A percentile compares a stretch with the other conserved stretches of the same genome.
These are phyloP conservation scores for Tricholoma terreum DNA, from an alignment of 768 basidiomycete species.

Conservation along the genomic window DNA sequence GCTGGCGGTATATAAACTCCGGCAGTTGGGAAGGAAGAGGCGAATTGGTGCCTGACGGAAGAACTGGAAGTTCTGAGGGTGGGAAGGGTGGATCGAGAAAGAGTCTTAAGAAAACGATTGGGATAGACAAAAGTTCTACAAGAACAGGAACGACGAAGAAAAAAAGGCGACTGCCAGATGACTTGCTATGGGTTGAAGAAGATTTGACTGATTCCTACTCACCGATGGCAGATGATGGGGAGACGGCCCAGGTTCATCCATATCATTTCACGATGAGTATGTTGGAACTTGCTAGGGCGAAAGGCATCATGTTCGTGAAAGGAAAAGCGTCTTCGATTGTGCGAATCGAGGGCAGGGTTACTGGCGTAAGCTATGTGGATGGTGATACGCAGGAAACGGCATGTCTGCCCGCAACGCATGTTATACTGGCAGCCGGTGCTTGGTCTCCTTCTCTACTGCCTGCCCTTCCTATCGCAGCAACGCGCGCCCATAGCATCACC, in stretches of 20 bases:
- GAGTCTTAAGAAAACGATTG: conserved; percentile 56
- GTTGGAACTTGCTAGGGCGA: conserved; percentile 58
- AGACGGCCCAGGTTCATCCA: conserved; percentile 77
- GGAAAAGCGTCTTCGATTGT: conserved; percentile 47
- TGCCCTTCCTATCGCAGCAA: conserved; percentile 55
- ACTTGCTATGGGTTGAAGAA: conserved; percentile 52
- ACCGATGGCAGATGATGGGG: conserved; percentile 52
- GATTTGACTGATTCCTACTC: conserved; percentile 60
- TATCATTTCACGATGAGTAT: conserved; percentile 71
- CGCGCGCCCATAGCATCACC: conserved; percentile 72
- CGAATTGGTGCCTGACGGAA: conserved; percentile 25
- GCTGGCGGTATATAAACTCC: conserved; percentile 74
- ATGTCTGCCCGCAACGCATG: conserved; percentile 57
- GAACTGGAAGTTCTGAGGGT: conserved; percentile 19
- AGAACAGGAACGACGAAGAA: conserved; percentile 15
- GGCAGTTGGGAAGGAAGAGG: conserved; percentile 72
- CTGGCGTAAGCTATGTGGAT: conserved; percentile 45
- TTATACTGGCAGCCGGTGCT: conserved; percentile 81
- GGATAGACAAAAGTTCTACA: conserved; percentile 32
- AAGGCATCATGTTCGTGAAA: conserved; percentile 46
- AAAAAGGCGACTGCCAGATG: conserved; percentile 43
- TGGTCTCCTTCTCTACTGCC: conserved; percentile 71
- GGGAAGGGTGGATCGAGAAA: conserved; percentile 34
- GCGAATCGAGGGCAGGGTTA: conserved; percentile 37
- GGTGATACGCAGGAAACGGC: conserved; percentile 22